These are phyloP conservation scores for Clavaria fumosa DNA, from an alignment of 768 basidiomycete genomes.

Conservation along the genomic window DNA sequence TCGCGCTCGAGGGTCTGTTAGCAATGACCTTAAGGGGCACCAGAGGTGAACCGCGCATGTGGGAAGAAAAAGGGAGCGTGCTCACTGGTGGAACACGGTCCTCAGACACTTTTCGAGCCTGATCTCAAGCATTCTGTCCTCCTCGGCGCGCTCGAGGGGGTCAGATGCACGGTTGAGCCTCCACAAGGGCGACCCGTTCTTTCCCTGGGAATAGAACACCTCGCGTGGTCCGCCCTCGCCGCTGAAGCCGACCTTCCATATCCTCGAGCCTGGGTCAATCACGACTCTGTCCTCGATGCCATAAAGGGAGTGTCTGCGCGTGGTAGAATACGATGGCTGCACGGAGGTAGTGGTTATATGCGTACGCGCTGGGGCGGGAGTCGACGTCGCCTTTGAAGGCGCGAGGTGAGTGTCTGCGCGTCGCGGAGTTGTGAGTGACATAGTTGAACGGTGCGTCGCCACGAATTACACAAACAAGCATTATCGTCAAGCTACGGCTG, in stretches of 20 bases:
- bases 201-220: slow-evolving; percentile 50
- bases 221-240: slow-evolving; percentile 86
- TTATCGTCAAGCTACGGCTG: too few relatives aligned
- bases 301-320: slow-evolving; percentile 83
- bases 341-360: too few relatives aligned
- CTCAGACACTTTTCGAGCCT: slow-evolving; percentile 55
- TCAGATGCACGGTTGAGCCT: slow-evolving; percentile 39
- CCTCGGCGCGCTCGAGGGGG: slow-evolving; percentile 46
- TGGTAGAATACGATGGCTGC: slow-evolving; percentile 76
- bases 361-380: too few relatives aligned
- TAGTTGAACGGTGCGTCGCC: too few relatives aligned
- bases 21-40: slow-evolving; percentile 48
- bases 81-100: slow-evolving; percentile 76
- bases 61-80: slow-evolving; percentile 7
- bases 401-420: too few relatives aligned
- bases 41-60: slow-evolving; percentile 10
- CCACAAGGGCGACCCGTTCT: slow-evolving; percentile 39
- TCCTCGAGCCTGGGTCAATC: slow-evolving; percentile 83
- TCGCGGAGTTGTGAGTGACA: too few relatives aligned
- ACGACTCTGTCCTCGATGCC: slow-evolving; percentile 93
- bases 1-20: slow-evolving; percentile 89
- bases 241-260: slow-evolving; percentile 98
- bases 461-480: too few relatives aligned
- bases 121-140: slow-evolving; percentile 55
- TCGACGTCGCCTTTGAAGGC: too few relatives aligned